Conservation (phyloP, 805 yeast species). For the Yueomyces sinensis region DNA sequence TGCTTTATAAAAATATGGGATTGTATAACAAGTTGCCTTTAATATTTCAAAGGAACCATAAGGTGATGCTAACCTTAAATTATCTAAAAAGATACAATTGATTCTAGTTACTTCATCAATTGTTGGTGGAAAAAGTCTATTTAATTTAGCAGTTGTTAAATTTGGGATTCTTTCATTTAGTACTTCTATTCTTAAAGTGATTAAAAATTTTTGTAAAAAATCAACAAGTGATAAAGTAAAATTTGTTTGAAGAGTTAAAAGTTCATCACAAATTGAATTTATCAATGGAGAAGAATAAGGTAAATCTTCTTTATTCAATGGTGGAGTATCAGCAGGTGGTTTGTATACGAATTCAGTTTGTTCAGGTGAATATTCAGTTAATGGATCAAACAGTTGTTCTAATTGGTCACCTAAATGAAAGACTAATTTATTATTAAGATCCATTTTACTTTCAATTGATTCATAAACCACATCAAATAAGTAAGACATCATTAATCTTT, state of each 20-base stretch:
- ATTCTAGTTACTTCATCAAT: constrained; percentile 87
- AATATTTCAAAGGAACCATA: constrained; percentile 66
- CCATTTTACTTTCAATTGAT: constrained; percentile 34
- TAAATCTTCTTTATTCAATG: constrained; percentile 18
- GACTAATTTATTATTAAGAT: constrained; percentile 64
- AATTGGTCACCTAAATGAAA: constrained; percentile 70
- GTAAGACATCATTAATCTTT: constrained; percentile 37
- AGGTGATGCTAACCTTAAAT: constrained; percentile 51
- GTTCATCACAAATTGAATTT: constrained; percentile 48
- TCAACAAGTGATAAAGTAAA: constrained; percentile 60
- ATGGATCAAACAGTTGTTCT: constrained; percentile 80
- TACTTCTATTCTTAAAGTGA: constrained; percentile 64
- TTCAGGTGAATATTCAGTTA: constrained; percentile 87
- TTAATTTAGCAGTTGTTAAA: constrained; percentile 51
- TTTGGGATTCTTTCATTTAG: constrained; percentile 39
- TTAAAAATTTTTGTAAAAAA: constrained; percentile 63
- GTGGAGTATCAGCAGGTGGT: constrained; percentile 33
- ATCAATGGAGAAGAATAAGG: constrained; percentile 18
- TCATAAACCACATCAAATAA: constrained; percentile 68
- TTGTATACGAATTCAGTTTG: constrained; percentile 57
- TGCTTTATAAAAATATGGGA: constrained; percentile 88
- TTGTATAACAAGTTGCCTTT: constrained; percentile 65
- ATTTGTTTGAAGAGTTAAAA: constrained; percentile 58
- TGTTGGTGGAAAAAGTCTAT: constrained; percentile 83
- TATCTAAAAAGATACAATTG: constrained; percentile 71